Evolutionary conservation across 352 stramenopile genomes (phyloP), one percentile per base, ranked within the genome.

Genomic region (Phytophthora capsici): DNA sequence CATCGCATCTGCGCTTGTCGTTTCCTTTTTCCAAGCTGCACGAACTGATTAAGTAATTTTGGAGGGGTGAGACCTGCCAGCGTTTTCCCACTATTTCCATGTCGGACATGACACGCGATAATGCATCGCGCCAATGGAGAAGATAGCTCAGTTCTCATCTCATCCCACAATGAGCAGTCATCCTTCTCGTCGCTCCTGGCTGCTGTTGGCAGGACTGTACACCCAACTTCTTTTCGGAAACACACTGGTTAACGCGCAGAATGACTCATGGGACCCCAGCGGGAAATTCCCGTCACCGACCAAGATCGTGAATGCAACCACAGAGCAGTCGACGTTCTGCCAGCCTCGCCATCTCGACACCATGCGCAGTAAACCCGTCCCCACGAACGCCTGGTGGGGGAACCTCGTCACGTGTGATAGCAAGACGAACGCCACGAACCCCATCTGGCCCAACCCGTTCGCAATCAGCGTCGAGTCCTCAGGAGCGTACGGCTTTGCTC

Each of bases 311-410:
- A 45, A 77, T 22, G 62, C 75, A 20, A 80, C 75, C 10, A 71
- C 49, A 8, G 71, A 68, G 26, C 77, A 87, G 47, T 44, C 58
- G 14, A 64, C 60, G 19, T 65, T 91, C 2, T 91, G 82, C 49
- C 62, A 65, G 9, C 82, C 85, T 1, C 81, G 85, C 19, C 88
- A 93, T 45, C 60, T 93, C 19, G 70, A 88, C 44, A 60, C 77
- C 6, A 53, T 75, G 10, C 59, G 53, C 16, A 77, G 66, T 14
- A 59, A 70, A 19, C 71, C 84, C 1, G 89, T 94, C 40, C 86
- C 86, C 20, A 94, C 86, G 30, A 94, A 94, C 32, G 69, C 66
- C 1, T 94, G 86, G 86, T 94, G 86, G 86, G 84, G 77, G n/a
- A 94, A 94, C 58, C 75, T 94, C 57, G 63, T 94, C 40, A 86